Conservation (phyloP, 768 basidiomycete genomes). For the Boletellus ananiceps region DNA sequence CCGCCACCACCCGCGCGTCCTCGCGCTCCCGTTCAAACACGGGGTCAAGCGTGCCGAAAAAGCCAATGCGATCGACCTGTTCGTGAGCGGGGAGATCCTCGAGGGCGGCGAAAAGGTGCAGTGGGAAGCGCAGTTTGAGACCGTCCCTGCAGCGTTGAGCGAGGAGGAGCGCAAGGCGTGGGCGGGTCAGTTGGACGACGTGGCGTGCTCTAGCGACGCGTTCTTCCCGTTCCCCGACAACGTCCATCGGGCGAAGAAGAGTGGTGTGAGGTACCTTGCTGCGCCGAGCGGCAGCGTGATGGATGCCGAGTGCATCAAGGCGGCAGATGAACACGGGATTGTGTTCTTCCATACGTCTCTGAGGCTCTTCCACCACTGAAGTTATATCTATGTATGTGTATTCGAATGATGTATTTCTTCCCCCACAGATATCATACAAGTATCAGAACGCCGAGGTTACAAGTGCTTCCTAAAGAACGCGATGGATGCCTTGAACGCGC, state of each 20-base stretch:
- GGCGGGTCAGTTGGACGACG: constrained; percentile 69
- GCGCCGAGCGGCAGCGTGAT: constrained; percentile 94
- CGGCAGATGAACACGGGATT: constrained; percentile 88
- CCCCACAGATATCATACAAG: neutral
- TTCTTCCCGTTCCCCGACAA: constrained; percentile 99
- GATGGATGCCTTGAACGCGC: constrained; percentile 44
- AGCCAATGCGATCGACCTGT: constrained; percentile 96
- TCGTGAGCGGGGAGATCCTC: constrained; percentile 83
- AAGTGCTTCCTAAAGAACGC: constrained; percentile 45
- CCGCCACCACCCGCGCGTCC: constrained; percentile 91
- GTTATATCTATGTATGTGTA: constrained; percentile 4
- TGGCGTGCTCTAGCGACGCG: constrained; percentile 93
- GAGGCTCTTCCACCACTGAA: constrained; percentile 84
- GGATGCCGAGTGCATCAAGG: constrained; percentile 95
- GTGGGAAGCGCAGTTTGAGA: constrained; percentile 88
- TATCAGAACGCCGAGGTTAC: constrained; percentile 5
- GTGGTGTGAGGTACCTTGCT: constrained; percentile 88
- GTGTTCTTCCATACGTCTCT: constrained; percentile 88
- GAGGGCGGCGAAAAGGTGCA: constrained; percentile 86
- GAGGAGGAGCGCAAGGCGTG: constrained; percentile 72
- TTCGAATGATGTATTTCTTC: neutral
- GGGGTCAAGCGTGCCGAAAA: constrained; percentile 97
- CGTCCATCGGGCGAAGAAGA: constrained; percentile 87
- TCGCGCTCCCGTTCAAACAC: constrained; percentile 92
- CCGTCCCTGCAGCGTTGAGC: constrained; percentile 57